Conservation (phyloP, 2,329 filamentous ascomycete species). For the Trichoderma sp. region DNA sequence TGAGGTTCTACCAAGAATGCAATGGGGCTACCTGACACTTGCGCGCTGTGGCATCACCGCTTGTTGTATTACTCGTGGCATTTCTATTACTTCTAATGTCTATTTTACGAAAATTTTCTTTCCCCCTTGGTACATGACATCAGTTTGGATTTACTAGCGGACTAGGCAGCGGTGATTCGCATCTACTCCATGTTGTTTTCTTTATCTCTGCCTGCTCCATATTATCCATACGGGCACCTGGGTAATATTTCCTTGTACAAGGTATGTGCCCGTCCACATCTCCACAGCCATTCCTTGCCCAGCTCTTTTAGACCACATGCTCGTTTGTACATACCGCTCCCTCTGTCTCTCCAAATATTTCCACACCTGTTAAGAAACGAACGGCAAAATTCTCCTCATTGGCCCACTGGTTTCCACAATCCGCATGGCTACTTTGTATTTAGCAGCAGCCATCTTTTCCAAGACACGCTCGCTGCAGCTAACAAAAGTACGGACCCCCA, state of each 20-base stretch:
- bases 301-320: not conserved
- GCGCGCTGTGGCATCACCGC: slow-evolving; percentile 8
- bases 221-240: not conserved
- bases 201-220: not conserved
- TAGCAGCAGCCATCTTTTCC: not conserved
- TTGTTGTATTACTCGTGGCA: not conserved
- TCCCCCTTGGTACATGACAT: not conserved
- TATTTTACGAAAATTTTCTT: not conserved
- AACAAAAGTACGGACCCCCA: slow-evolving; percentile 10
- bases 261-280: slow-evolving; percentile 1
- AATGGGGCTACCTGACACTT: not conserved
- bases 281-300: not conserved
- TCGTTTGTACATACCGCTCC: slow-evolving; percentile 9
- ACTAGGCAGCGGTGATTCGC: not conserved
- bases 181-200: not conserved
- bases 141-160: not conserved
- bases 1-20: not conserved
- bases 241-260: not conserved
- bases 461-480: not conserved
- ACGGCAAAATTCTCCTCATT: not conserved
- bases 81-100: not conserved
- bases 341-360: not conserved
- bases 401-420: not conserved
- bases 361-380: not conserved
- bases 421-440: not conserved